Evolutionary conservation across 140 eudicot species (phyloP).

Genomic region (Erigeron philadelphicus): DNA sequence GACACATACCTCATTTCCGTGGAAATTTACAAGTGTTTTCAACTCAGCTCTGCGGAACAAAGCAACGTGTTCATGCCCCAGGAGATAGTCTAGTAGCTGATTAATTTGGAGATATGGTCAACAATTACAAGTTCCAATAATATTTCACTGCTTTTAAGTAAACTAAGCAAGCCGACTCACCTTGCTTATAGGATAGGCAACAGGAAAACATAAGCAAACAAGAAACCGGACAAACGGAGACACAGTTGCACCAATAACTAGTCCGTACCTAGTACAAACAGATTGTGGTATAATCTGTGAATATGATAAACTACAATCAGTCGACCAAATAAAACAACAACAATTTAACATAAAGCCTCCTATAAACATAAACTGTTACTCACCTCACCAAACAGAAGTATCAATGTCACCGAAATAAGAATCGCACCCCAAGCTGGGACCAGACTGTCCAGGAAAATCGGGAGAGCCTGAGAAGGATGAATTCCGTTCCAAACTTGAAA

Average conservation of each 20-base stretch:
- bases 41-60: constrained; percentile 78
- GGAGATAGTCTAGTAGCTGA: constrained; percentile 64
- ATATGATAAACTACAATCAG: constrained; percentile 12
- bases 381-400: constrained; percentile 73
- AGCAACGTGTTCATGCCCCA: constrained; percentile 67
- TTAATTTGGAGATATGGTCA: neutral
- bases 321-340: neutral
- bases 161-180: constrained; percentile 26
- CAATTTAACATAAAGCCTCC: neutral
- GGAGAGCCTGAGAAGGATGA: constrained; percentile 53
- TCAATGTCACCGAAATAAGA: constrained; percentile 59
- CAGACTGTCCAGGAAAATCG: constrained; percentile 58
- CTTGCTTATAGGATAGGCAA: constrained; percentile 80
- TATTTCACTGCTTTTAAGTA: neutral
- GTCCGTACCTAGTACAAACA: constrained; percentile 55
- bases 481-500: neutral
- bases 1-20: constrained; percentile 66
- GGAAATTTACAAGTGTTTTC: constrained; percentile 67
- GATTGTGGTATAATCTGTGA: constrained; percentile 67
- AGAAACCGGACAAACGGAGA: constrained; percentile 62
- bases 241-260: constrained; percentile 62
- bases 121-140: constrained; percentile 1
- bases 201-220: constrained; percentile 61
- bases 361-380: constrained; percentile 14
- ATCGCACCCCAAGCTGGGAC: constrained; percentile 65